phyloP scores from a whole-genome alignment of 768 basidiomycete species.

The Lentinula edodes region DNA sequence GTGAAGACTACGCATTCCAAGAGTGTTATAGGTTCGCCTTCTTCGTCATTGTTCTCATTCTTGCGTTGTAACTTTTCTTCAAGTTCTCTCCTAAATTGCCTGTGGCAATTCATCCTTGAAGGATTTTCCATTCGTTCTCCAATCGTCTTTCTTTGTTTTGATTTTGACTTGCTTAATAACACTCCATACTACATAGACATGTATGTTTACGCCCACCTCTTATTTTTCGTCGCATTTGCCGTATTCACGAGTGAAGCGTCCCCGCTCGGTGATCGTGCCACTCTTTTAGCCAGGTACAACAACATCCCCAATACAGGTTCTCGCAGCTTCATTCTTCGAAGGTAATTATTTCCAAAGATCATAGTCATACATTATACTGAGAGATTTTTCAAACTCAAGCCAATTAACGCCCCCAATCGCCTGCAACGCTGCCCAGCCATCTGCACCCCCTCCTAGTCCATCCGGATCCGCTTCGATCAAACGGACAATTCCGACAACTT shows the following conservation, averaged over 20 bases:
- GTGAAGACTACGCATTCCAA: not conserved
- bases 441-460: conserved; percentile 1
- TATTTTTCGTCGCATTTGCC: not conserved
- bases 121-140: not conserved
- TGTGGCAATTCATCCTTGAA: conserved; percentile 3
- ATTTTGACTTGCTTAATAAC: not conserved
- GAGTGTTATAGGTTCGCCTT: not conserved
- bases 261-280: not conserved
- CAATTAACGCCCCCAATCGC: not conserved
- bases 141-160: too few relatives aligned
- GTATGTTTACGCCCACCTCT: not conserved
- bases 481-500: conserved; percentile 23
- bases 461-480: conserved; percentile 2
- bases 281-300: not conserved
- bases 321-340: not conserved
- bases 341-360: not conserved
- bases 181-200: not conserved
- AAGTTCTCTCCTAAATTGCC: not conserved
- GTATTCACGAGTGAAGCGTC: not conserved
- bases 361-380: not conserved
- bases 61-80: not conserved
- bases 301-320: not conserved
- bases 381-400: conserved; percentile 11
- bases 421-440: not conserved
- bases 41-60: not conserved